Evolutionary conservation across 2,329 filamentous ascomycete species (phyloP).

Genomic region (Colletotrichum sp.): DNA sequence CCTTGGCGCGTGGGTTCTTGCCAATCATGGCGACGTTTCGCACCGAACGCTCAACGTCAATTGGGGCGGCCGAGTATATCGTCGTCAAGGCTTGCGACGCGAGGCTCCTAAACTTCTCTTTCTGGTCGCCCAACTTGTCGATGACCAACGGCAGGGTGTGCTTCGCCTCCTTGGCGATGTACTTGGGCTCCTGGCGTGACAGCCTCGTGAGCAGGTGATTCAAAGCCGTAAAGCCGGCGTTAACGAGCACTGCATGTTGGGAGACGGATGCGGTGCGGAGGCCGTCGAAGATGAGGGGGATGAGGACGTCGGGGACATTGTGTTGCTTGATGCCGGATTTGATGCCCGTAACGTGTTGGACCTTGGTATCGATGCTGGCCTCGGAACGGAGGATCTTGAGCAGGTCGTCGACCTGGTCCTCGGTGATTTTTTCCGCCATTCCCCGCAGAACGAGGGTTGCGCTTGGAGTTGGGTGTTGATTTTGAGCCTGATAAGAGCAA

Average conservation of each 20-base stretch:
- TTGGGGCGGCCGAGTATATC: slow-evolving; percentile 71
- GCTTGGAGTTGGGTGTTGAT: background rate
- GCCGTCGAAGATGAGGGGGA: slow-evolving; percentile 81
- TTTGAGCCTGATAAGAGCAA: background rate
- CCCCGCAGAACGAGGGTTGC: slow-evolving; percentile 16
- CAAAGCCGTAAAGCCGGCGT: slow-evolving; percentile 85
- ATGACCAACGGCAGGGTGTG: slow-evolving; percentile 77
- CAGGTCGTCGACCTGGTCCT: slow-evolving; percentile 63
- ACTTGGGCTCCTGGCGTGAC: slow-evolving; percentile 81
- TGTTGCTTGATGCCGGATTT: slow-evolving; percentile 93
- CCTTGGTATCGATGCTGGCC: slow-evolving; percentile 71
- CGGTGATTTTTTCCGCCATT: slow-evolving; percentile 64
- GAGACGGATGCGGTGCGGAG: slow-evolving; percentile 77
- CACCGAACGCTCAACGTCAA: slow-evolving; percentile 81
- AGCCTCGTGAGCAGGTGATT: slow-evolving; percentile 88
- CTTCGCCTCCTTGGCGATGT: slow-evolving; percentile 71
- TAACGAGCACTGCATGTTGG: slow-evolving; percentile 78
- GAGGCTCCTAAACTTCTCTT: slow-evolving; percentile 81
- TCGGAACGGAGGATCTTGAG: slow-evolving; percentile 62
- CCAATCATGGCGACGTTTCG: slow-evolving; percentile 79
- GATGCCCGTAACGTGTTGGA: slow-evolving; percentile 72
- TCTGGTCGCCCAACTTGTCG: slow-evolving; percentile 86
- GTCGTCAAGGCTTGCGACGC: slow-evolving; percentile 80
- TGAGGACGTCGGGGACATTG: slow-evolving; percentile 78
- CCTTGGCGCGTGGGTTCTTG: slow-evolving; percentile 84